Percentiles rank a stretch among this genome's conserved stretches.
phyloP scores from a whole-genome alignment of 2,329 filamentous ascomycete species.

The Neocatenulostroma microsporum region DNA sequence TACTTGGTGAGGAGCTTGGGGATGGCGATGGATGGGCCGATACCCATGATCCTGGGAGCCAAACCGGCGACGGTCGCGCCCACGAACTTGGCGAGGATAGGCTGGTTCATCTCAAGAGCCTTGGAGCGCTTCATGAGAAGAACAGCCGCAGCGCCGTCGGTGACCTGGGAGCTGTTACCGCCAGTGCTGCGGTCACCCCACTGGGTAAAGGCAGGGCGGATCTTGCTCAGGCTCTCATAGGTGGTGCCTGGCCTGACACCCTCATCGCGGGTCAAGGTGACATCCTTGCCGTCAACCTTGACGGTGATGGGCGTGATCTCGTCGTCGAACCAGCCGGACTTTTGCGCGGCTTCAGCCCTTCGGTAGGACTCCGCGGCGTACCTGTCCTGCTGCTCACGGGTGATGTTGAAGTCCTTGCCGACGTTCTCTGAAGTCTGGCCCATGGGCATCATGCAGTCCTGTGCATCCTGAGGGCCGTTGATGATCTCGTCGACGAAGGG shows the following conservation, averaged over 20 bases:
- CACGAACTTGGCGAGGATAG: conserved; percentile 87
- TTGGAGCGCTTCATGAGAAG: conserved; percentile 91
- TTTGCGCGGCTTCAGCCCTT: conserved; percentile 79
- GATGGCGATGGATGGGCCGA: conserved; percentile 93
- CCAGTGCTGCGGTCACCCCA: conserved; percentile 47
- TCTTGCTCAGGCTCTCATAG: conserved; percentile 79
- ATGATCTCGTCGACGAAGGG: no score
- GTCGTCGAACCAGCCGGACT: conserved; percentile 80
- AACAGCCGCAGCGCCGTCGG: conserved; percentile 89
- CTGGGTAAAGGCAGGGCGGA: conserved; percentile 80
- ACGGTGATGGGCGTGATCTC: conserved; percentile 85
- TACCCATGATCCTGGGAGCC: conserved; percentile 81
- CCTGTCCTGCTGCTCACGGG: conserved; percentile 70
- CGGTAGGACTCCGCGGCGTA: conserved; percentile 92
- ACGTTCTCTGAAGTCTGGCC: conserved; percentile 89
- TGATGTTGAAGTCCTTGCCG: conserved; percentile 74
- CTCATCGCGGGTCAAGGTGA: conserved; percentile 79
- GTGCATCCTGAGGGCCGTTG: conserved; percentile 69
- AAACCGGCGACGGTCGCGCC: conserved; percentile 79
- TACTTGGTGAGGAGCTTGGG: conserved; percentile 84
- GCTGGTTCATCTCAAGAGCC: conserved; percentile 79
- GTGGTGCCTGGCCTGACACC: conserved; percentile 83
- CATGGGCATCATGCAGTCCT: conserved; percentile 98
- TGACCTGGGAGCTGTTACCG: conserved; percentile 92
- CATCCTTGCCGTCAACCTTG: conserved; percentile 73